Base-by-base conservation (phyloP, 2,329 filamentous ascomycete genomes). In the Phialophora verrucosa region DNA sequence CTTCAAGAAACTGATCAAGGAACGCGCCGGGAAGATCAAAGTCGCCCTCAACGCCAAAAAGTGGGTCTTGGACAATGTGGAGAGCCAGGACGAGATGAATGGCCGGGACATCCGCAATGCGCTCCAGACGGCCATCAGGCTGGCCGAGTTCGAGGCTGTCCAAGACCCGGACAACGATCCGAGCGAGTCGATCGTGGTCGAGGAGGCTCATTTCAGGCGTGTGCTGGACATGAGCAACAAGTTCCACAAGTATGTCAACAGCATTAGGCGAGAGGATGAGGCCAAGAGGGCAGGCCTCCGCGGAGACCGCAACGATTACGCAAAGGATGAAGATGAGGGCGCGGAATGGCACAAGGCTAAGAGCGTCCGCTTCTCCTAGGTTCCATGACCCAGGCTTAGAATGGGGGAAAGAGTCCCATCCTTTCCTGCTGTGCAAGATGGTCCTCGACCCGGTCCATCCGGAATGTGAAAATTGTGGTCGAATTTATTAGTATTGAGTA, bases 41-140 rank as follows among this genome's bases (percentile, higher is more conserved):
- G 31, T 59, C 31, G 38, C 23, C 3, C 29, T 29, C 17, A 23
- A 42, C n/a, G 57, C 57, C 17, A 59, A 59, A 29, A 47, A 59
- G 57, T 59, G 38, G 31, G 38, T 59, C 3, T 11, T 42, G 32
- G 20, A 47, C 29, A 29, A 59, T 14, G n/a, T 44, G 14, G 20
- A 42, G 27, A 47, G 42, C n/a, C 29, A 42, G 25, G 38, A n/a
- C 57, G 25, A 59, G n/a, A 25, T 51, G 77, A 79, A 78, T 59
- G 77, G 77, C 4, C 69, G 77, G 27, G 75, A 79, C 66, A 77
- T 78, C 44, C 68, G 72, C 7, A 78, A 78, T 62, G 77, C 49
- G 25, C 49, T 51, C 20, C 49, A 51, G 49, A 51, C 49, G 49
- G 49, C 49, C 20, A 51, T 51, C n/a, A 20, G 20, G 49, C 49